phyloP scores from a whole-genome alignment of 176 grass and related monocot genomes.

The Aegilops umbellulata region DNA sequence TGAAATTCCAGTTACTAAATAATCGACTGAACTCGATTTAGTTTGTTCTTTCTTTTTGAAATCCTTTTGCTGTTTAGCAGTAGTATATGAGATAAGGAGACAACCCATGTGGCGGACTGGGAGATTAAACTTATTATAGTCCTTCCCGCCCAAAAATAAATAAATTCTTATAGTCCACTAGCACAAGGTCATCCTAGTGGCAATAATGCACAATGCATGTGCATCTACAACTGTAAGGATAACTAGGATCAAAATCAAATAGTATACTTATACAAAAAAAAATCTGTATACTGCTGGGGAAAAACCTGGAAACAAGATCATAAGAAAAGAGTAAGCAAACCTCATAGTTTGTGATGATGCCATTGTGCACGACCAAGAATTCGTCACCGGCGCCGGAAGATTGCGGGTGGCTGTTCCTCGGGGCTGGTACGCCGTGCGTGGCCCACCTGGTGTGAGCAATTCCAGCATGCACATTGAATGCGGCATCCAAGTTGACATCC shows the following conservation, averaged over 20 bases:
- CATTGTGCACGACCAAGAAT: slow-evolving; percentile 98
- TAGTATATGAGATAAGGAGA: slow-evolving; percentile 20
- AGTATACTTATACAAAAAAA: neutral
- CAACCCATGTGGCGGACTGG: slow-evolving; percentile 27
- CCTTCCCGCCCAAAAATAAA: neutral
- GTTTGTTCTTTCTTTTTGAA: neutral
- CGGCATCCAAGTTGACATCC: slow-evolving; percentile 71
- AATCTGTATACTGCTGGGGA: neutral
- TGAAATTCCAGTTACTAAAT: neutral
- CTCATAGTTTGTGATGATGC: slow-evolving; percentile 99
- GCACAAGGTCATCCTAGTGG: slow-evolving; percentile 17
- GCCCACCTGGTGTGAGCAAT: slow-evolving; percentile 97
- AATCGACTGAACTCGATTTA: neutral
- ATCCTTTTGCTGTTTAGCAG: neutral
- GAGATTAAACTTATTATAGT: slow-evolving; percentile 10
- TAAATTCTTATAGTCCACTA: neutral
- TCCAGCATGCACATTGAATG: slow-evolving; percentile 77
- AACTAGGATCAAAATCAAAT: neutral
- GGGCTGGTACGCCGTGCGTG: slow-evolving; percentile 83
- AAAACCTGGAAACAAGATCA: neutral
- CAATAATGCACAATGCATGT: slow-evolving; percentile 33
- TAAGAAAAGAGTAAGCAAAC: slow-evolving; percentile 33
- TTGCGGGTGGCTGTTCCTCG: slow-evolving; percentile 95
- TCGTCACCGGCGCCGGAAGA: slow-evolving; percentile 80
- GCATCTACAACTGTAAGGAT: slow-evolving; percentile 20